A percentile compares a stretch with the other conserved stretches of the same genome.
Conservation (phyloP, 2,329 filamentous ascomycete genomes). For the Claviceps lovelessii region DNA sequence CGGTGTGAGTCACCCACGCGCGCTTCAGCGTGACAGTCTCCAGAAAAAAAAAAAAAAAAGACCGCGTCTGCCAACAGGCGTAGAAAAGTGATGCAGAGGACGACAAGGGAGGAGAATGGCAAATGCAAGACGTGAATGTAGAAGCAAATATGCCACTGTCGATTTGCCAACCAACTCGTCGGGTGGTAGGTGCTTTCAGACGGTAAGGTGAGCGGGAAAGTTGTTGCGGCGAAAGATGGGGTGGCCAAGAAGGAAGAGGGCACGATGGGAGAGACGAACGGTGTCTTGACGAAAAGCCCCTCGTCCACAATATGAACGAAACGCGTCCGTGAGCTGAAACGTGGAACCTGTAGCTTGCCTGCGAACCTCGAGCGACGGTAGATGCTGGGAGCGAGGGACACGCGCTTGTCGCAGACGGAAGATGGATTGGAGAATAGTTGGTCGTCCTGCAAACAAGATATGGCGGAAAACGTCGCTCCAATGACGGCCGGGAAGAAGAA, state of each 20-base stretch:
- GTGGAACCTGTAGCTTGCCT: not conserved
- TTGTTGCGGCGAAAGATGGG: not conserved
- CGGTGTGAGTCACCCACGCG: slow-evolving; percentile 1
- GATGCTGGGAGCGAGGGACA: not conserved
- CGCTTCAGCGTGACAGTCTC: not conserved
- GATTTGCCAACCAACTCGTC: not conserved
- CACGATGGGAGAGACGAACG: not conserved
- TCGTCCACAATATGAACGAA: not conserved
- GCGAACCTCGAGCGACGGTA: not conserved
- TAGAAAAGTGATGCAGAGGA: not conserved
- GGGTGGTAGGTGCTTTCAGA: not conserved
- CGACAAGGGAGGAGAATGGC: not conserved
- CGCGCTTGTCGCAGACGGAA: not conserved
- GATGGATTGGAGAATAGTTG: not conserved
- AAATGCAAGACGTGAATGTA: not conserved
- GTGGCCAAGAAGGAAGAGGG: not conserved
- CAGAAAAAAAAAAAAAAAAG: not conserved
- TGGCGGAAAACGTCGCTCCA: slow-evolving; percentile 10
- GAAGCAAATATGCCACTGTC: not conserved
- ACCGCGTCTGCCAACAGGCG: not conserved
- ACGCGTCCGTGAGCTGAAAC: not conserved
- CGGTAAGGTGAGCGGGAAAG: not conserved
- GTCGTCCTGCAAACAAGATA: slow-evolving; percentile 3
- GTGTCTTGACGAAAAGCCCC: too few species aligned
- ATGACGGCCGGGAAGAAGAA: slow-evolving; percentile 5